Conservation (phyloP, 2,329 filamentous ascomycete species). For the Hymenoscyphus albidus region DNA sequence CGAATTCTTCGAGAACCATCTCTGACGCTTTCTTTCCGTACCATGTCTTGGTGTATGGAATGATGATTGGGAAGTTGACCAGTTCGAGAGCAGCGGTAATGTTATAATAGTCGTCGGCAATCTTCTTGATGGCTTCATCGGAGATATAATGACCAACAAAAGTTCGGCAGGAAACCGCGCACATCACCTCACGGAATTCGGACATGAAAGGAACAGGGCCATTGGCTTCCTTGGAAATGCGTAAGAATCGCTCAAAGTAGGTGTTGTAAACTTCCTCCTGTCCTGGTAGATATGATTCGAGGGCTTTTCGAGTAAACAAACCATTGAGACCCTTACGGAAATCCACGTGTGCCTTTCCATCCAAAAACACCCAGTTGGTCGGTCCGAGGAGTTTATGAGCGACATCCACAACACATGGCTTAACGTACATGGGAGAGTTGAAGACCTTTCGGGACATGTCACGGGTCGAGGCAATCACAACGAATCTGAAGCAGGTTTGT, state of each 20-base stretch:
- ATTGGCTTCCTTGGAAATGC: conserved; percentile 67
- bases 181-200: conserved; percentile 90
- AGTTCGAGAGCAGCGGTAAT: conserved; percentile 94
- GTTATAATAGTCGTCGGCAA: conserved; percentile 93
- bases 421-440: conserved; percentile 88
- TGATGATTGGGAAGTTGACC: conserved; percentile 96
- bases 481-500: conserved; percentile 61
- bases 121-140: conserved; percentile 85
- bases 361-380: conserved; percentile 95
- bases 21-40: conserved; percentile 95
- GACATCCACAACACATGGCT: conserved; percentile 92
- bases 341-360: conserved; percentile 91
- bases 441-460: conserved; percentile 96
- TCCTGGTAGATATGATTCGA: conserved; percentile 83
- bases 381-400: conserved; percentile 89
- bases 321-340: conserved; percentile 96
- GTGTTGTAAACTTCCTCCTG: conserved; percentile 88
- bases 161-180: conserved; percentile 90
- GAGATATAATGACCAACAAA: conserved; percentile 96
- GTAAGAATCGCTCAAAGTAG: conserved; percentile 77
- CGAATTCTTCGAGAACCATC: conserved; percentile 85
- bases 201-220: conserved; percentile 84
- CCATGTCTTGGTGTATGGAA: conserved; percentile 94
- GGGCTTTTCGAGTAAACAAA: conserved; percentile 86
- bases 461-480: conserved; percentile 91